Conservation (phyloP, 2,329 filamentous ascomycete genomes). For the Didymella pomorum region DNA sequence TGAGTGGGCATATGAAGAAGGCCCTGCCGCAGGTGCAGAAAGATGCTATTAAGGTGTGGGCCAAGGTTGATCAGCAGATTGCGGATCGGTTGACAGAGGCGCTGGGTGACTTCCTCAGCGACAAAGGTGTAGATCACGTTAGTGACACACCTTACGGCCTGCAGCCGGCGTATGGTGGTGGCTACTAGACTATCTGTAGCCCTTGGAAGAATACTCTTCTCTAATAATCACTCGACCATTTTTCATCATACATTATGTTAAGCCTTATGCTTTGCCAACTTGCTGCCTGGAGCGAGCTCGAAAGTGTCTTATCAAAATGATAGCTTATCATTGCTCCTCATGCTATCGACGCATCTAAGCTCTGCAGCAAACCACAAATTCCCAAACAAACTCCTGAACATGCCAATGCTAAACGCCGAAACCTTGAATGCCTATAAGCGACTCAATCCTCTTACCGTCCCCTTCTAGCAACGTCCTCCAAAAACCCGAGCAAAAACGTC, state of each 20-base stretch:
- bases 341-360: too few species aligned
- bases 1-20: background rate
- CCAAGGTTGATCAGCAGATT: background rate
- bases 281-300: too few species aligned
- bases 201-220: too few species aligned
- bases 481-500: constrained; percentile 77
- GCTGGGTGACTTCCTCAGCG: background rate
- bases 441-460: constrained; percentile 30
- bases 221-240: too few species aligned
- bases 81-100: background rate
- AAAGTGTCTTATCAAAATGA: too few species aligned
- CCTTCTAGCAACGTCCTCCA: constrained; percentile 62
- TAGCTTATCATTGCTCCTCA: too few species aligned
- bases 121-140: background rate
- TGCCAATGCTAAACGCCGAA: constrained; percentile 1
- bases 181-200: background rate
- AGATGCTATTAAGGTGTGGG: background rate
- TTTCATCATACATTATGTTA: too few species aligned
- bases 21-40: background rate
- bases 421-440: background rate
- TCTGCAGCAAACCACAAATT: background rate
- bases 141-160: background rate
- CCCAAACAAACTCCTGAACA: background rate
- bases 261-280: too few species aligned
- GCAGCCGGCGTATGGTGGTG: background rate